A percentile compares a stretch with the other conserved stretches of the same genome.
These are phyloP conservation scores for Solanum sitiens DNA, from an alignment of 257 asterid species.

Conservation along the genomic window DNA sequence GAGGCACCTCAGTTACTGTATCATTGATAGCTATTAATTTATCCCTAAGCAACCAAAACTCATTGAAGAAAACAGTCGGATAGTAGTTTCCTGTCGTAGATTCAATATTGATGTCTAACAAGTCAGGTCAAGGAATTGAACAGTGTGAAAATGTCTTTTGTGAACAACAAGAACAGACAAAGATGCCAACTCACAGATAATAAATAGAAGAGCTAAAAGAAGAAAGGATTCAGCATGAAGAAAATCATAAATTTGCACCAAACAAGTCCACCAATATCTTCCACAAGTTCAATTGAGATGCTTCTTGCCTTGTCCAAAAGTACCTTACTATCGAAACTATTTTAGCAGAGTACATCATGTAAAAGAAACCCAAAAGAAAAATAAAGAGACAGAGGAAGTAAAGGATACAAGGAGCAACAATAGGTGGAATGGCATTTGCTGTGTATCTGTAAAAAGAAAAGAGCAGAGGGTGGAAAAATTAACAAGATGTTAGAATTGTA, in stretches of 20 bases:
- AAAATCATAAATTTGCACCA: not conserved
- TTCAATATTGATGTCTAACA: constrained; percentile 58
- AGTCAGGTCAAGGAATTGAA: constrained; percentile 41
- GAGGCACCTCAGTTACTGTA: constrained; percentile 71
- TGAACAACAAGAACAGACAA: not conserved
- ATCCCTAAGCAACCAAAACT: constrained; percentile 92
- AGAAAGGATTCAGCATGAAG: not conserved
- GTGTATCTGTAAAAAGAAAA: constrained; percentile 53
- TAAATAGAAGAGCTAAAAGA: not conserved
- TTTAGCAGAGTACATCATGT: not conserved
- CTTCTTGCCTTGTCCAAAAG: not conserved
- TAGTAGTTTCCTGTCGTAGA: constrained; percentile 75
- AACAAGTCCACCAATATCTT: not conserved
- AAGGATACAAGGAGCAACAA: constrained; percentile 91
- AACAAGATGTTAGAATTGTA: not conserved
- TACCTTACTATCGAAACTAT: not conserved
- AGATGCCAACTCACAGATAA: not conserved
- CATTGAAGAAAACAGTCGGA: constrained; percentile 83
- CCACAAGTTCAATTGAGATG: not conserved
- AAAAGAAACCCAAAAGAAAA: constrained; percentile 1
- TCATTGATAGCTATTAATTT: constrained; percentile 66
- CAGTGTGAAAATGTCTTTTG: not conserved
- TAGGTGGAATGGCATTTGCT: constrained; percentile 75
- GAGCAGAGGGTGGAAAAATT: not conserved
- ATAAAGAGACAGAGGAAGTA: not conserved